Percentiles rank a stretch among this genome's conserved stretches.
Conservation (phyloP, 164 flowering plant species). For the Piper betle region DNA sequence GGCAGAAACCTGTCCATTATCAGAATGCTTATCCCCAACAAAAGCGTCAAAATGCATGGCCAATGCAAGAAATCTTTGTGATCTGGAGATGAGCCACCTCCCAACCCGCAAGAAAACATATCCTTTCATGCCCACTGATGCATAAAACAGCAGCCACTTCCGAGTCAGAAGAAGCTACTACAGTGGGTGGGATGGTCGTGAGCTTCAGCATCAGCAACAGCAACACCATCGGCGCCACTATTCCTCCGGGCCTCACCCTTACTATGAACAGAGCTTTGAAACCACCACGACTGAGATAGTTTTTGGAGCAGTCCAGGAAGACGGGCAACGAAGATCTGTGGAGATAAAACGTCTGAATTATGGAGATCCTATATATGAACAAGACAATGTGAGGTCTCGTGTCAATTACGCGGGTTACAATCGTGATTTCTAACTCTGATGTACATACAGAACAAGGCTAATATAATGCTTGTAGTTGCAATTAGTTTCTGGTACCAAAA, state of each 20-base stretch:
- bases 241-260: conserved; percentile 48
- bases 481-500: neutral
- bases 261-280: conserved; percentile 58
- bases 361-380: conserved; percentile 33
- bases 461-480: conserved; percentile 7
- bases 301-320: conserved; percentile 88
- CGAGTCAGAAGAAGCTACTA: conserved; percentile 45
- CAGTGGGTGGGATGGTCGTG: conserved; percentile 47
- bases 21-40: conserved; percentile 29
- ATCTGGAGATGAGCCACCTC: conserved; percentile 85
- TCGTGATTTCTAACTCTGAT: neutral
- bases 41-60: conserved; percentile 45
- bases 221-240: conserved; percentile 36
- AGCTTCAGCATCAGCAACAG: conserved; percentile 28
- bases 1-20: conserved; percentile 24
- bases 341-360: conserved; percentile 57
- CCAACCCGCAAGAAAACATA: conserved; percentile 84
- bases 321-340: conserved; percentile 21
- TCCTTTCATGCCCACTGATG: conserved; percentile 77
- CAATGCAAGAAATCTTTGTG: conserved; percentile 72
- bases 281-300: conserved; percentile 60
- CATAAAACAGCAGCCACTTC: conserved; percentile 56
- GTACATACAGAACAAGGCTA: conserved; percentile 4
- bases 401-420: conserved; percentile 26
- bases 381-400: conserved; percentile 38